Base-by-base conservation (phyloP, 164 flowering plant species). In the Houttuynia cordata region DNA sequence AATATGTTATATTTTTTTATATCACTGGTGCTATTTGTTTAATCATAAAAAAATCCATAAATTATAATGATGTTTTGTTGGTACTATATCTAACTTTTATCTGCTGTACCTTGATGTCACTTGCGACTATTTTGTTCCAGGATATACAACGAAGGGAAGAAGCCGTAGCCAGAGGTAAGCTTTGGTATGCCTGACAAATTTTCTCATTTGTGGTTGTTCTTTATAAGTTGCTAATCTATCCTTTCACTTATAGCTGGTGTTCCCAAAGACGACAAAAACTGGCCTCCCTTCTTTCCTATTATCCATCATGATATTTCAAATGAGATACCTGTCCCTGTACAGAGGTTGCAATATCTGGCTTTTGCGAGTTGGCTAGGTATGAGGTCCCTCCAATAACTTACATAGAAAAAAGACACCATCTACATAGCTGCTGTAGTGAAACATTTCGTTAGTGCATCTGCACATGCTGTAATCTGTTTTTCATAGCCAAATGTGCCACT, bases 361-460 rank as follows among this genome's bases (percentile, higher is more conserved):
- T 92, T 92, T 81, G 96, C 96, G 25, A 92, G 98, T 76, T 92
- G 98, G 98, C 77, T 92, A 83, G 98, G 98, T 92, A 79, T 68
- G 82, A 20, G 19, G 59, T 30, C 37, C 37, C 6, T n/a, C n/a
- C n/a, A n/a, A n/a, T n/a, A n/a, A n/a, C n/a, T n/a, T n/a, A n/a
- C n/a, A n/a, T n/a, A n/a, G n/a, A n/a, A n/a, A n/a, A n/a, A 30
- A 30, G 37, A 30, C 6, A 30, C 6, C 37, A 30, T 30, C 37
- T 30, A 30, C 4, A 6, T 30, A 30, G 37, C 37, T 30, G 37
- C 6, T 30, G 37, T 30, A 30, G 6, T 30, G 37, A 6, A 30
- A 30, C 6, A 30, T 30, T 30, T 30, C 6, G 37, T 30, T 6
- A 30, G 6, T 30, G 37, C 37, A 30, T 30, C 37, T 30, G 4